A percentile compares a stretch with the other conserved stretches of the same genome.
phyloP scores from a whole-genome alignment of 1,284 basidiomycete genomes.

The Crucibulum cyathiforme region DNA sequence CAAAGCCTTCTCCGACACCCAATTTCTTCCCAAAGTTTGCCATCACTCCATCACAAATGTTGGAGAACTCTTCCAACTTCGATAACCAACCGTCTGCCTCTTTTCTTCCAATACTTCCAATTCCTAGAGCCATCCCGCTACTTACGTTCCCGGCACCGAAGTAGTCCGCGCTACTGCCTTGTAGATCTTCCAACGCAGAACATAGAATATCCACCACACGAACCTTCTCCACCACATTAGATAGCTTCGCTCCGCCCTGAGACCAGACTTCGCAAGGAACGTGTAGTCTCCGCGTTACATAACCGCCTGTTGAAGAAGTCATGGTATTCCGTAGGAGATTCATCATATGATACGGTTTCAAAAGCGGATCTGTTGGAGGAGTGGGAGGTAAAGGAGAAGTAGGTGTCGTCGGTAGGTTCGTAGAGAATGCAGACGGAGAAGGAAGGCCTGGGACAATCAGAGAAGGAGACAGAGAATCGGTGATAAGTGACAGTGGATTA shows the following conservation, averaged over 20 bases:
- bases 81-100: conserved; percentile 76
- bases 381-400: conserved; percentile 74
- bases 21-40: conserved; percentile 89
- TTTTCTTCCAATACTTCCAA: conserved; percentile 70
- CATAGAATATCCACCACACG: conserved; percentile 82
- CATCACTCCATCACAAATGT: conserved; percentile 84
- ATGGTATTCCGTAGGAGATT: conserved; percentile 80
- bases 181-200: conserved; percentile 78
- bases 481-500: conserved; percentile 56
- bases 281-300: conserved; percentile 86
- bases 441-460: conserved; percentile 47
- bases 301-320: conserved; percentile 82
- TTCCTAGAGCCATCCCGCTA: conserved; percentile 73
- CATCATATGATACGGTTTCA: conserved; percentile 93
- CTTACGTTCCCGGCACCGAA: conserved; percentile 81
- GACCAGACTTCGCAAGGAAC: conserved; percentile 92
- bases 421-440: conserved; percentile 48
- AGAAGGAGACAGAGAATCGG: conserved; percentile 55
- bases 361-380: conserved; percentile 74
- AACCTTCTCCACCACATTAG: conserved; percentile 83
- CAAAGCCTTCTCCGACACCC: conserved; percentile 84
- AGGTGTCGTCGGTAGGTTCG: conserved; percentile 72
- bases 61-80: conserved; percentile 74
- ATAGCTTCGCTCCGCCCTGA: conserved; percentile 83
- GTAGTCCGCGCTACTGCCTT: conserved; percentile 66